Percentiles rank a stretch among this genome's conserved stretches.
Conservation (phyloP, 768 basidiomycete genomes). For the Lactifluus piperatus region DNA sequence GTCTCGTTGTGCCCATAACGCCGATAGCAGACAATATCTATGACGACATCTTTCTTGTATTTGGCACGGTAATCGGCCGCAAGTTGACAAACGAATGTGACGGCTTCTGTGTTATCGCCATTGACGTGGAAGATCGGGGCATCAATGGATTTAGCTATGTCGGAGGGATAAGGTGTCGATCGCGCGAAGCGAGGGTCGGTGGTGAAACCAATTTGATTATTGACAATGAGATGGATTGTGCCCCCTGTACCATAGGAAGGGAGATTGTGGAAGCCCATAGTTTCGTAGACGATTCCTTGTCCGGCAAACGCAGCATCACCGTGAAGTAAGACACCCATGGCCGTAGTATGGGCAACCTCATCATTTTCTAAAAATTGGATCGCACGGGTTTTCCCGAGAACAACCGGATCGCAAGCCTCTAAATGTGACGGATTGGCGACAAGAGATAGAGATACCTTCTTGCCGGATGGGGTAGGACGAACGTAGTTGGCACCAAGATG, state of each 20-base stretch:
- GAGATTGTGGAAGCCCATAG: conserved; percentile 95
- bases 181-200: conserved; percentile 97
- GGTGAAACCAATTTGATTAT: conserved; percentile 99
- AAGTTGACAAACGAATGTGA: conserved; percentile 96
- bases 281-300: conserved; percentile 98
- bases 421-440: conserved; percentile 98
- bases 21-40: conserved; percentile 98
- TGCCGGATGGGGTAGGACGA: conserved; percentile 94
- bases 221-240: conserved; percentile 96
- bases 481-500: conserved; percentile 99
- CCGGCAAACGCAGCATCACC: conserved; percentile 99
- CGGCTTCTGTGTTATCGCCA: conserved; percentile 96
- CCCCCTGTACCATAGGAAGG: conserved; percentile 96
- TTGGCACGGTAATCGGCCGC: conserved; percentile 97
- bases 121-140: conserved; percentile 99
- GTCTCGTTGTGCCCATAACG: conserved; percentile 99
- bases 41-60: conserved; percentile 97
- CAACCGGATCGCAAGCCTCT: conserved; percentile 95
- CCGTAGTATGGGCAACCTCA: conserved; percentile 66
- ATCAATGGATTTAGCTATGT: conserved; percentile 97
- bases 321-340: conserved; percentile 93
- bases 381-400: conserved; percentile 97
- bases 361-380: conserved; percentile 94
- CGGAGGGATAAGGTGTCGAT: conserved; percentile 95
- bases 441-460: conserved; percentile 93